Evolutionary conservation across 768 basidiomycete genomes (phyloP).

Genomic region (Phaffia tasmanica): DNA sequence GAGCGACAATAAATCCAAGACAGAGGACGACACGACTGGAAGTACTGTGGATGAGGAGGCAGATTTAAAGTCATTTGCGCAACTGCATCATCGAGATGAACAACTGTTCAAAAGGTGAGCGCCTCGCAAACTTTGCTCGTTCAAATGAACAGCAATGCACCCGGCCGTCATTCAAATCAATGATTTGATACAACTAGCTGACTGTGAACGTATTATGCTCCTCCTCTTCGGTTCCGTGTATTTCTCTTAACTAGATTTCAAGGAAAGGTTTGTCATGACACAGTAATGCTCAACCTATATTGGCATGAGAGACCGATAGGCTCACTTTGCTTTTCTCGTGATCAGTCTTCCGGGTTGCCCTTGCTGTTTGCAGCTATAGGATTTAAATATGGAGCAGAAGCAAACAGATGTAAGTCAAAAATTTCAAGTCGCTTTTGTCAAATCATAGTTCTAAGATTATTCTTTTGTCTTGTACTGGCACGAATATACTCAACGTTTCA

Average conservation of each 20-base stretch:
- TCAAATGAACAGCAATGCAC: slow-evolving; percentile 15
- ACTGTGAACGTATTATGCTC: too few species aligned
- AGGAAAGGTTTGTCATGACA: background rate
- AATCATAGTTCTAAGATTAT: too few species aligned
- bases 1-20: background rate
- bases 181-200: background rate
- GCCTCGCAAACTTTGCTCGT: background rate
- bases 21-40: too few species aligned
- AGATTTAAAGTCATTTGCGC: slow-evolving; percentile 18
- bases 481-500: too few species aligned
- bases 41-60: slow-evolving; percentile 15
- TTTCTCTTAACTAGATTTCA: background rate
- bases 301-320: background rate
- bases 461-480: too few species aligned
- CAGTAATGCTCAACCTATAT: background rate
- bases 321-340: background rate
- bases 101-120: slow-evolving; percentile 23
- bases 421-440: too few species aligned
- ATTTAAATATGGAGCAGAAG: slow-evolving; percentile 22
- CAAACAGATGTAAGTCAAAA: slow-evolving; percentile 12
- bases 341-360: slow-evolving; percentile 19
- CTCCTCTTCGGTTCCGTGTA: too few species aligned
- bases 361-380: slow-evolving; percentile 21
- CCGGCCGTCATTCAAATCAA: background rate
- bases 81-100: slow-evolving; percentile 22